phyloP scores from a whole-genome alignment of 2,329 filamentous ascomycete genomes.

The Immersiporthe knoxdaviesiana region DNA sequence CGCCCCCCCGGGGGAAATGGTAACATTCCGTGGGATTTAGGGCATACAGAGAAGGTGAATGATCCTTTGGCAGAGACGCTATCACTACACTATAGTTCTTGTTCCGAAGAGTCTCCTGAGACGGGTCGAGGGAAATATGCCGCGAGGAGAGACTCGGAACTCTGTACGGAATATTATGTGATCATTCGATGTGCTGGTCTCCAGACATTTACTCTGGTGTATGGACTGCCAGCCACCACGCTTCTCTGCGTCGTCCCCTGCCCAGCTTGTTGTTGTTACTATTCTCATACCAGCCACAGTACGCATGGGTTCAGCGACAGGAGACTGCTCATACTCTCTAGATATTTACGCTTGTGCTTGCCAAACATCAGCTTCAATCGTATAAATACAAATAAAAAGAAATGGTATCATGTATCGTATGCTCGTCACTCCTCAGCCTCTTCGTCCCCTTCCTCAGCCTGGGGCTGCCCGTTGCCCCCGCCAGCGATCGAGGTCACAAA shows the following conservation, averaged over 20 bases:
- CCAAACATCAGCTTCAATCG: background rate
- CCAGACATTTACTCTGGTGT: no score
- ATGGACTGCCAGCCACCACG: no score
- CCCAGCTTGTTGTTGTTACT: background rate
- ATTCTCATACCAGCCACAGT: no score
- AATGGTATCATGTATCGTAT: conserved; percentile 3
- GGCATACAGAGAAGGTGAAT: background rate
- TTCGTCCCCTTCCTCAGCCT: conserved; percentile 28
- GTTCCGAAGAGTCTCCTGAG: background rate
- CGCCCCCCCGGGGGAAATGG: no score
- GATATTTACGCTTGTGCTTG: background rate
- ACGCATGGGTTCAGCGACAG: background rate
- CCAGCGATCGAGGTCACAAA: conserved; percentile 73
- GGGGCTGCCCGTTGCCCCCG: conserved; percentile 49
- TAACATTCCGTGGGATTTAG: background rate
- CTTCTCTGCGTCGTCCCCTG: no score
- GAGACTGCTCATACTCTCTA: no score
- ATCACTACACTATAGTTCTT: no score
- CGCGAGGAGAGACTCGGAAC: background rate
- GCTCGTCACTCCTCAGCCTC: conserved; percentile 33
- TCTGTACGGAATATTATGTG: background rate
- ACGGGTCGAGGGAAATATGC: background rate
- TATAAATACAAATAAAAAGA: background rate
- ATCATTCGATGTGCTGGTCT: background rate
- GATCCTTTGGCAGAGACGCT: background rate